phyloP scores from a whole-genome alignment of 192 early-diverging fungal species.

The Mycoemilia scoparia region DNA sequence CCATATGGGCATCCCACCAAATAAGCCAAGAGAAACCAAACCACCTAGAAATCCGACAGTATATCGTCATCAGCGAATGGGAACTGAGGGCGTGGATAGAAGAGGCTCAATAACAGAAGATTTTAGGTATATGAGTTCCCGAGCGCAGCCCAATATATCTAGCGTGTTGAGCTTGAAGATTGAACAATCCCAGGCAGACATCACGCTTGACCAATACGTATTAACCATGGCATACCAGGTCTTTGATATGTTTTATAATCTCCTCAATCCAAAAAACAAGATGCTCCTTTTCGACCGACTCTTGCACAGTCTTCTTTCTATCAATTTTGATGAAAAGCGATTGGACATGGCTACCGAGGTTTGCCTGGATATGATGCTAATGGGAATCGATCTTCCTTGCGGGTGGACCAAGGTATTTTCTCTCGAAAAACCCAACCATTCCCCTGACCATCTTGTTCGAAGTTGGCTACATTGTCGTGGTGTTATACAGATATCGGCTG shows the following conservation, averaged over 20 bases:
- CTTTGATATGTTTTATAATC: conserved; percentile 75
- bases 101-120: conserved; percentile 3
- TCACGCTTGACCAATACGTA: conserved; percentile 59
- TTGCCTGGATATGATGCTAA: conserved; percentile 93
- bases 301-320: conserved; percentile 47
- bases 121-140: too few relatives aligned
- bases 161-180: too few relatives aligned
- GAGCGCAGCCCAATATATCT: too few relatives aligned
- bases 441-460: too few relatives aligned
- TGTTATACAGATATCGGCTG: too few relatives aligned
- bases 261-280: conserved; percentile 52
- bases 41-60: conserved; percentile 6
- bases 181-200: too few relatives aligned
- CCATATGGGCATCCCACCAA: conserved; percentile 1
- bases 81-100: background rate
- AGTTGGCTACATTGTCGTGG: too few relatives aligned
- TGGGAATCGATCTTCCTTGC: too few relatives aligned
- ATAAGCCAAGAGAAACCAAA: conserved; percentile 4
- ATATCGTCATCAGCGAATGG: background rate
- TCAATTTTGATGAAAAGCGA: conserved; percentile 31
- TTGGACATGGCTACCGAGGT: conserved; percentile 82
- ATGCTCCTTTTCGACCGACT: conserved; percentile 66
- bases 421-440: too few relatives aligned
- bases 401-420: too few relatives aligned
- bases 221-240: conserved; percentile 87